Percentiles rank a stretch among this genome's conserved stretches.
Conservation (phyloP, 2,329 filamentous ascomycete species). For the Trichoderma brevicompactum region DNA sequence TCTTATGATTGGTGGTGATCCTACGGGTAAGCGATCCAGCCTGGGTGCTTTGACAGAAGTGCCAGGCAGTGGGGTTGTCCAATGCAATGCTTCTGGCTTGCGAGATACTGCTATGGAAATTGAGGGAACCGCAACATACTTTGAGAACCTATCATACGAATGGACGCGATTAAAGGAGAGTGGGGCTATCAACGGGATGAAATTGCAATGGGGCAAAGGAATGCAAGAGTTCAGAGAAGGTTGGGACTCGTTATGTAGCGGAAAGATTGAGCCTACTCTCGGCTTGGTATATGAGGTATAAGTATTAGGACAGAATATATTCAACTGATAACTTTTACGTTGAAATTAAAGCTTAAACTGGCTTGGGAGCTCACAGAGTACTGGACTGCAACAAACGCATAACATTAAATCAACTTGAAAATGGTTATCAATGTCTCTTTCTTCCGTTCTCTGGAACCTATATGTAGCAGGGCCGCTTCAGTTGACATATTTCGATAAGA, state of each 20-base stretch:
- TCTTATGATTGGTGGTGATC: slow-evolving; percentile 16
- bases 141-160: background rate
- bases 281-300: slow-evolving; percentile 11
- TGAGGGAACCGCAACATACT: background rate
- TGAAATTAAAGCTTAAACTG: no score
- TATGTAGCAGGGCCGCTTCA: no score
- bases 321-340: no score
- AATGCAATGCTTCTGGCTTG: slow-evolving; percentile 11
- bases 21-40: background rate
- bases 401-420: no score
- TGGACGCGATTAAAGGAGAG: slow-evolving; percentile 10
- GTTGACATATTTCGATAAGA: no score
- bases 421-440: no score
- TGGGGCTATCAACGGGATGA: background rate
- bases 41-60: background rate
- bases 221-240: slow-evolving; percentile 1
- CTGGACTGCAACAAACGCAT: no score
- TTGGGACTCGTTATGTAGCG: slow-evolving; percentile 2
- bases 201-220: slow-evolving; percentile 13
- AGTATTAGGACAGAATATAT: background rate
- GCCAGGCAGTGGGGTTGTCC: background rate
- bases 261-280: slow-evolving; percentile 3
- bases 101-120: background rate
- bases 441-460: no score
- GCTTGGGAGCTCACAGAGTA: no score